Percentiles rank a stretch among this genome's conserved stretches.
Evolutionary conservation across 805 yeast species (phyloP).

Genomic region (Kuraishia ogatae): DNA sequence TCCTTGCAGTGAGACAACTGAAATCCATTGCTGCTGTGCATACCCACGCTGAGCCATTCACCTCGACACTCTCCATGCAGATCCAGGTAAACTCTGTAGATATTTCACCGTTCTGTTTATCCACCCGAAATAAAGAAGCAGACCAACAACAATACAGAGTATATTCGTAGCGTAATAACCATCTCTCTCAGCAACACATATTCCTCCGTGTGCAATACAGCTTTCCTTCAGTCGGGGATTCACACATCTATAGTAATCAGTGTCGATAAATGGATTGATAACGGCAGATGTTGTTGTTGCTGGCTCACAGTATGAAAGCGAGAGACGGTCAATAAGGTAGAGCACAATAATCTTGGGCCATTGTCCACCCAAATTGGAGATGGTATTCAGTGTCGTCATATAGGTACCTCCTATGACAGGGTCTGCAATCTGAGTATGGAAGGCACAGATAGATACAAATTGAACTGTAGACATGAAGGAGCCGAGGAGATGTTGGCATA

Average conservation of each 20-base stretch:
- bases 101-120: constrained; percentile 51
- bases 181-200: constrained; percentile 47
- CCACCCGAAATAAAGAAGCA: constrained; percentile 54
- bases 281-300: constrained; percentile 1
- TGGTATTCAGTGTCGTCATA: constrained; percentile 91
- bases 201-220: constrained; percentile 51
- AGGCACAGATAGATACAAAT: constrained; percentile 89
- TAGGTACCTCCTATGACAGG: constrained; percentile 96
- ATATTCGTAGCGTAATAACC: constrained; percentile 80
- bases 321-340: constrained; percentile 70
- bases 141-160: constrained; percentile 62
- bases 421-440: constrained; percentile 93
- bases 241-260: constrained; percentile 21
- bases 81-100: constrained; percentile 64
- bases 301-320: constrained; percentile 51
- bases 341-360: constrained; percentile 91
- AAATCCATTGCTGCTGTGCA: too few relatives aligned
- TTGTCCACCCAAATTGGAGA: constrained; percentile 91
- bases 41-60: not conserved
- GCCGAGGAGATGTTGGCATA: constrained; percentile 74
- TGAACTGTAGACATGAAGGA: constrained; percentile 93
- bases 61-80: constrained; percentile 61
- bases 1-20: too few relatives aligned
- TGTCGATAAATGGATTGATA: constrained; percentile 15
- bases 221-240: constrained; percentile 27